Base-by-base conservation (phyloP, 83 land plant genomes). In the Thuja plicata region DNA sequence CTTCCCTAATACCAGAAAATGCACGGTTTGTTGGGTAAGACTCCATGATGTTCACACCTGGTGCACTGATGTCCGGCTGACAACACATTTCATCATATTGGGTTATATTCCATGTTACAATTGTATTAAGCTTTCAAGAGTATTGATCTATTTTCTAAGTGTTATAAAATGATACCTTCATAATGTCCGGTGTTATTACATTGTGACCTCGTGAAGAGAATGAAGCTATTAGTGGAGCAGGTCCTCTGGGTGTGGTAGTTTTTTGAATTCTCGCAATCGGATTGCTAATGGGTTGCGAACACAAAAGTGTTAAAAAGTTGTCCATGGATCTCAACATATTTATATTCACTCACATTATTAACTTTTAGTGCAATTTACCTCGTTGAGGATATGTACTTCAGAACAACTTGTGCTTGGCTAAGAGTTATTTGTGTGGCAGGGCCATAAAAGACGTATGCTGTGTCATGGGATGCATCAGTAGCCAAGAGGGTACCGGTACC, bases 1-100 rank as follows among this genome's bases (percentile, higher is more conserved):
- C 74, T 89, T 27, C 19, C 2, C 2, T 0, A 38, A 38, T 38
- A 38, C 40, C 40, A 38, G 0, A 0, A 1, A 38, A 0, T 38
- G 2, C 1, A 38, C 0, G 0, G 17, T 13, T 19, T 70, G 19
- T 35, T 8, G 82, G 13, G 19, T 40, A 89, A 30, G 88, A 74
- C 11, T 82, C 88, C 30, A 70, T 8, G 3, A 70, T 70, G n/a
- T n/a, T 8, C 24, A 70, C 74, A 24, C 90, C 89, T 9, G 90
- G 90, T 24, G 89, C 90, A 3, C 43, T 41, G 13, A 89, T 38
- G 71, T 89, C 89, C 2, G 90, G 90, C 55, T 86, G 89, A 34
- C 9, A n/a, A n/a, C 16, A 43, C 60, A 34, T 43, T 0, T 48
- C 50, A 48, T 48, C 9, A 48, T 48, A 48, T 48, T 8, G 11